A percentile compares a stretch with the other conserved stretches of the same genome.
Evolutionary conservation across 2,329 filamentous ascomycete species (phyloP).

Genomic region (Geosmithia flava): DNA sequence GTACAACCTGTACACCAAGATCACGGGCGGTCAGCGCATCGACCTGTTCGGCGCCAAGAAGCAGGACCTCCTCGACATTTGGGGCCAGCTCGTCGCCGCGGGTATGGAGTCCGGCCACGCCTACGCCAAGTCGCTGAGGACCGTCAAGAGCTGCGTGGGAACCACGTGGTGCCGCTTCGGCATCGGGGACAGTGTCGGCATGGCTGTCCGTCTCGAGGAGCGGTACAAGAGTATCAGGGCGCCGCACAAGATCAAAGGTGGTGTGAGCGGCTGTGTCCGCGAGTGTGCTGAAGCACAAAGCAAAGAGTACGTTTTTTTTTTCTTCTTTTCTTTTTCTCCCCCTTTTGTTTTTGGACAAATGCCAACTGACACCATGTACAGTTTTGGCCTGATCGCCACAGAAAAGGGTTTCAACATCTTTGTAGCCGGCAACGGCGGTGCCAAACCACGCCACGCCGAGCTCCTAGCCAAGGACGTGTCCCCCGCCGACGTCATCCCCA

Average conservation of each 20-base stretch:
- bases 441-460: constrained; percentile 71
- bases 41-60: constrained; percentile 89
- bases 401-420: constrained; percentile 93
- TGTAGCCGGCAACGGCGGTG: constrained; percentile 80
- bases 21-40: constrained; percentile 83
- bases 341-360: not conserved
- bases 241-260: constrained; percentile 86
- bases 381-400: constrained; percentile 81
- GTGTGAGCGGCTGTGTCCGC: constrained; percentile 81
- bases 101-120: constrained; percentile 88
- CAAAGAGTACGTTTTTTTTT: constrained; percentile 55
- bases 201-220: constrained; percentile 80
- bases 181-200: constrained; percentile 79
- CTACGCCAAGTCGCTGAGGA: constrained; percentile 79
- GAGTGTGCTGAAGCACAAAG: constrained; percentile 89
- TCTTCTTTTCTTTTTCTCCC: not conserved
- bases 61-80: constrained; percentile 73
- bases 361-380: constrained; percentile 13
- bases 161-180: constrained; percentile 87
- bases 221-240: constrained; percentile 77
- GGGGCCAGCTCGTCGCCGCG: constrained; percentile 66
- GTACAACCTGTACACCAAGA: constrained; percentile 79
- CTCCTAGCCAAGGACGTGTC: constrained; percentile 78
- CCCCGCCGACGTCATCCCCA: constrained; percentile 67
- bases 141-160: constrained; percentile 85